phyloP scores from a whole-genome alignment of 768 basidiomycete genomes.

The Trametes sanguinea region DNA sequence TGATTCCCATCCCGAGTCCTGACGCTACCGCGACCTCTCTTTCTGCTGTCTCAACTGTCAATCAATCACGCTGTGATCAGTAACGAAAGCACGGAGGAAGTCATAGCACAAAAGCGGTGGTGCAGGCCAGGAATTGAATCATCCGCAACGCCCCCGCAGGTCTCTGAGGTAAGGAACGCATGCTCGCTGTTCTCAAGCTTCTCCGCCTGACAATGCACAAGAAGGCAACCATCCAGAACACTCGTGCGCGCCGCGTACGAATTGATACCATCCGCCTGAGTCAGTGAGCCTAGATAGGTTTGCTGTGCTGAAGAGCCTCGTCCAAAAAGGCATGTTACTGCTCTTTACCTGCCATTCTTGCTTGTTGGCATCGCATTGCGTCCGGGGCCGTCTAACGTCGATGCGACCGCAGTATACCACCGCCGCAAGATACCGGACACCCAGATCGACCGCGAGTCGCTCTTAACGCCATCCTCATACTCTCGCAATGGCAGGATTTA shows the following conservation, averaged over 20 bases:
- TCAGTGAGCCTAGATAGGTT: conserved; percentile 11
- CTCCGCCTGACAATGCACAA: conserved; percentile 10
- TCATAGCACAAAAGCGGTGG: too few relatives aligned
- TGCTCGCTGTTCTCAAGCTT: neutral
- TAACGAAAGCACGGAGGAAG: too few relatives aligned
- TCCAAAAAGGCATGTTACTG: conserved; percentile 20
- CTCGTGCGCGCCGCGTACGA: conserved; percentile 7
- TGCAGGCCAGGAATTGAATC: too few relatives aligned
- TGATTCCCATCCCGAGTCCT: neutral
- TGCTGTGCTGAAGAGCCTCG: conserved; percentile 5
- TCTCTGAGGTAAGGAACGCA: neutral
- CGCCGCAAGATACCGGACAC: neutral
- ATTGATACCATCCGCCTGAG: neutral
- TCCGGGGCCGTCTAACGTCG: conserved; percentile 1
- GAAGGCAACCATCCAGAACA: neutral
- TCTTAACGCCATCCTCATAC: neutral
- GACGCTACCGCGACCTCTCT: neutral
- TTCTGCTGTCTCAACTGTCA: neutral
- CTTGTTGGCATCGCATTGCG: neutral
- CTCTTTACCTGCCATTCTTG: neutral
- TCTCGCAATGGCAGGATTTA: conserved; percentile 25
- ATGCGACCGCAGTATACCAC: neutral
- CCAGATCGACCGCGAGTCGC: neutral
- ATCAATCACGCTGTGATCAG: too few relatives aligned
- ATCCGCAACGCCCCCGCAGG: neutral